A percentile compares a stretch with the other conserved stretches of the same genome.
These are phyloP conservation scores for Mimosa pudica DNA, from an alignment of 306 rosid species.

Conservation along the genomic window DNA sequence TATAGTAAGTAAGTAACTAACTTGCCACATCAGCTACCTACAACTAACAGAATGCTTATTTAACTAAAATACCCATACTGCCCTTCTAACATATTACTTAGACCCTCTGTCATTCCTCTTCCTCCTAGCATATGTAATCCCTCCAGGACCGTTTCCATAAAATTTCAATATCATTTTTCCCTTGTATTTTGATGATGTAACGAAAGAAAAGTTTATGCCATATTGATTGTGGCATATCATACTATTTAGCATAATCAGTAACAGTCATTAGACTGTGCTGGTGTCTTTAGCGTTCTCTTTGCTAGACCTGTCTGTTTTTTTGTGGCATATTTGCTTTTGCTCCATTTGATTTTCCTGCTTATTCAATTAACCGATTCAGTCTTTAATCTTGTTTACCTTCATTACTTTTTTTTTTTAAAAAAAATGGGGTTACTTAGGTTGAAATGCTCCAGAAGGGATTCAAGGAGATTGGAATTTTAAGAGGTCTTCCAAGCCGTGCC, in stretches of 20 bases:
- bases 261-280: slow-evolving; percentile 17
- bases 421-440: slow-evolving; percentile 54
- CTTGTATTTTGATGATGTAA: too few relatives aligned
- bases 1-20: too few relatives aligned
- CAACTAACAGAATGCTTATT: too few relatives aligned
- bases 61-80: too few relatives aligned
- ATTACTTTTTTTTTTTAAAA: slow-evolving; percentile 28
- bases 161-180: too few relatives aligned
- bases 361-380: slow-evolving; percentile 21
- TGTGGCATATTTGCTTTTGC: slow-evolving; percentile 26
- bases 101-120: too few relatives aligned
- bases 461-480: slow-evolving; percentile 77
- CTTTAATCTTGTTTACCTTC: slow-evolving; percentile 25
- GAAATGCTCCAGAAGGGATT: slow-evolving; percentile 81
- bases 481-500: slow-evolving; percentile 49
- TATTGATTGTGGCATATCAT: not conserved
- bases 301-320: slow-evolving; percentile 22
- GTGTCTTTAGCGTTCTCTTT: slow-evolving; percentile 14
- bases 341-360: slow-evolving; percentile 12
- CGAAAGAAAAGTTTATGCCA: not conserved
- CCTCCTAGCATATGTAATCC: too few relatives aligned
- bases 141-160: too few relatives aligned
- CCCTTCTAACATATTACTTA: too few relatives aligned
- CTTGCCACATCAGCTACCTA: too few relatives aligned
- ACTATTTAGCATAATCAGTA: not conserved